These are phyloP conservation scores for Tinospora cordifolia DNA, from an alignment of 164 flowering plant genomes.

Conservation along the genomic window DNA sequence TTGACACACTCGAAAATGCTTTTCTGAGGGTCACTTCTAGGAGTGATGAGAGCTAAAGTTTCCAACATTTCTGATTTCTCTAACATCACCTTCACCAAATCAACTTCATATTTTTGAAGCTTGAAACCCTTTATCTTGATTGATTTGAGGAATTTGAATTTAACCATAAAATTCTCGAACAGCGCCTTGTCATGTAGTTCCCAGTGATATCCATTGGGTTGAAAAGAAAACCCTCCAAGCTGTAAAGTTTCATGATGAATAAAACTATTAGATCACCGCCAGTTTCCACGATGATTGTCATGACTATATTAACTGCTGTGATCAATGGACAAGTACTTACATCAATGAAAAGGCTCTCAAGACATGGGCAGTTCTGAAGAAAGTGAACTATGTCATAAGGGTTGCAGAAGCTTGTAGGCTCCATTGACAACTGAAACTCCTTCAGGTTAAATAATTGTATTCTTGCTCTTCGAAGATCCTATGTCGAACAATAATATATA, in stretches of 20 bases:
- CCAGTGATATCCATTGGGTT: neutral
- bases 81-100: neutral
- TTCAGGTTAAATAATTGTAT: neutral
- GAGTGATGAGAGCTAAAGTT: neutral
- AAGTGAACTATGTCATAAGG: neutral
- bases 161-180: neutral
- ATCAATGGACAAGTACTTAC: neutral
- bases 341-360: neutral
- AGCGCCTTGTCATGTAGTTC: neutral
- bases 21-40: neutral
- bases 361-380: neutral
- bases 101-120: neutral
- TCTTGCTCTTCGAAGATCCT: neutral
- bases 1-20: neutral
- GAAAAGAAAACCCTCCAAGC: neutral
- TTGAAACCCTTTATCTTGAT: neutral
- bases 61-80: neutral
- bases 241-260: neutral
- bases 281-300: neutral
- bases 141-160: neutral
- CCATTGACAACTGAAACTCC: conserved; percentile 2
- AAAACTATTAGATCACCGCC: neutral
- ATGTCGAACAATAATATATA: neutral
- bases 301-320: neutral
- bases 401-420: neutral